Conservation (phyloP, 2,329 filamentous ascomycete genomes). For the Fusarium avenaceum region DNA sequence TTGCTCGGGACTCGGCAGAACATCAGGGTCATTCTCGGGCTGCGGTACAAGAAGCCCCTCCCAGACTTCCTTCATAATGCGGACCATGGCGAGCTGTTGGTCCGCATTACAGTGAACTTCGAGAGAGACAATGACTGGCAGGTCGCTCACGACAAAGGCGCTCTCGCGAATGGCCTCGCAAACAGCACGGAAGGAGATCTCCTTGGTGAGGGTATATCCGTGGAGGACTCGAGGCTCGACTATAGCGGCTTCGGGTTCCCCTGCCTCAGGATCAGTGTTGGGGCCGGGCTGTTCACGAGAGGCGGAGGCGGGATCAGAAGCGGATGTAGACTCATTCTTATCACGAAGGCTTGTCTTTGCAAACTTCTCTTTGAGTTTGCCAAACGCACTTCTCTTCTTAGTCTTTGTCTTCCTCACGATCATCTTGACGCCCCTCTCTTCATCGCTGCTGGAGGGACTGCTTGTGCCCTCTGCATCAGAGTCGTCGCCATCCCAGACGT, state of each 20-base stretch:
- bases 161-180: conserved; percentile 83
- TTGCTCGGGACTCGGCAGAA: conserved; percentile 76
- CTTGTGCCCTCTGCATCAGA: conserved; percentile 67
- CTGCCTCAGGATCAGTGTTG: conserved; percentile 18
- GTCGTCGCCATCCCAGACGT: conserved; percentile 93
- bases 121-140: conserved; percentile 93
- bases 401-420: conserved; percentile 66
- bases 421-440: conserved; percentile 62
- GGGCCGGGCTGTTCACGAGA: conserved; percentile 15
- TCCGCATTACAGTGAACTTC: conserved; percentile 87
- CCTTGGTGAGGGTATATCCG: conserved; percentile 90
- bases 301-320: background rate
- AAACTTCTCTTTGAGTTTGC: conserved; percentile 72
- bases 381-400: conserved; percentile 70
- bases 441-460: conserved; percentile 61
- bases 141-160: conserved; percentile 79
- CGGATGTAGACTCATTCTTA: conserved; percentile 39
- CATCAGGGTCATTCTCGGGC: conserved; percentile 60
- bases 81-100: conserved; percentile 92
- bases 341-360: conserved; percentile 63
- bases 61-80: conserved; percentile 91
- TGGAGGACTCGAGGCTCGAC: conserved; percentile 85
- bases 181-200: conserved; percentile 87
- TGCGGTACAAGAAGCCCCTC: conserved; percentile 75
- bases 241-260: conserved; percentile 50